These are phyloP conservation scores for Suillus alpinus DNA, from an alignment of 768 basidiomycete genomes.

Conservation along the genomic window DNA sequence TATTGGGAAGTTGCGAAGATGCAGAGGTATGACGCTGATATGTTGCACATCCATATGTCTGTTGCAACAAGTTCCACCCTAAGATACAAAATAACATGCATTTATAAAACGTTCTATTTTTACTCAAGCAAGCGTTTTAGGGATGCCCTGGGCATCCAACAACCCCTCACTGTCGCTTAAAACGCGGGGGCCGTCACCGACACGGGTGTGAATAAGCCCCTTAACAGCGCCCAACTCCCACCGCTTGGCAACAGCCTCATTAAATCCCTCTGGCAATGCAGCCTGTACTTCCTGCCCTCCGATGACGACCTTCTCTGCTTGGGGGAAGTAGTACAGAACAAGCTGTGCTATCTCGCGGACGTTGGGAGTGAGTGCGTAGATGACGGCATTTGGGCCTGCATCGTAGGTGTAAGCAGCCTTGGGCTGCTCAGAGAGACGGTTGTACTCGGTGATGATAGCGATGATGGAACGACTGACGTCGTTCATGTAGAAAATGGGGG, in stretches of 20 bases:
- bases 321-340: constrained; percentile 86
- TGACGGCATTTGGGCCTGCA: constrained; percentile 97
- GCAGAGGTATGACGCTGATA: background rate
- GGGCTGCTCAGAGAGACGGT: constrained; percentile 65
- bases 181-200: constrained; percentile 87
- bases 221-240: constrained; percentile 80
- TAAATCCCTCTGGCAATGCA: constrained; percentile 67
- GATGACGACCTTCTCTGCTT: constrained; percentile 51
- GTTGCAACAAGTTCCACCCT: background rate
- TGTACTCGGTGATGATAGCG: constrained; percentile 86
- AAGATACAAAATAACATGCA: background rate
- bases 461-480: constrained; percentile 96
- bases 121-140: constrained; percentile 46
- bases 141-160: constrained; percentile 66
- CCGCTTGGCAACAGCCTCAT: constrained; percentile 68
- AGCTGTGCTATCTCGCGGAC: constrained; percentile 75
- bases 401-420: constrained; percentile 99
- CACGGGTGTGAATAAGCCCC: constrained; percentile 85
- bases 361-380: constrained; percentile 81
- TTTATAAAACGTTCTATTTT: background rate
- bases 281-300: constrained; percentile 42
- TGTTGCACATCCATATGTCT: background rate
- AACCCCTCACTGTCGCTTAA: constrained; percentile 62
- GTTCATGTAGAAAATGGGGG: constrained; percentile 99
- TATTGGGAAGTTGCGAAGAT: too few relatives aligned